A percentile compares a stretch with the other conserved stretches of the same genome.
These are phyloP conservation scores for Crithidia acanthocephali DNA, from an alignment of 208 protist species.

Conservation along the genomic window DNA sequence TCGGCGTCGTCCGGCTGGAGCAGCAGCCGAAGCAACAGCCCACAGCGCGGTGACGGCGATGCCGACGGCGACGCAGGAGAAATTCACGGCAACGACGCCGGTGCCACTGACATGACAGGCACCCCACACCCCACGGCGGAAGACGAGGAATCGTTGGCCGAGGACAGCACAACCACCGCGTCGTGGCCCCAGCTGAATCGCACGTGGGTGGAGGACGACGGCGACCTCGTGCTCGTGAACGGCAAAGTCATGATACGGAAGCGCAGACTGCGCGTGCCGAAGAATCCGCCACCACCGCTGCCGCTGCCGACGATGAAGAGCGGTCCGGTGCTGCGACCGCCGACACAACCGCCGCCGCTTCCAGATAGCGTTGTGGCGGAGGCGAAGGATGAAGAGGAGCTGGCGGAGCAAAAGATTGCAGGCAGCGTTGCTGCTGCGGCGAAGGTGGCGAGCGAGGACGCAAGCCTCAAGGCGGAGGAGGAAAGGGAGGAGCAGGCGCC, in stretches of 20 bases:
- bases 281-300: slow-evolving; percentile 10
- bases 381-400: not conserved
- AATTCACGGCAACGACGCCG: not conserved
- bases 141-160: not conserved
- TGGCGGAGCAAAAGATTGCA: not conserved
- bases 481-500: not conserved
- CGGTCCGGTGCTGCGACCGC: slow-evolving; percentile 2
- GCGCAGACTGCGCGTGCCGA: slow-evolving; percentile 10
- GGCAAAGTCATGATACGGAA: slow-evolving; percentile 26
- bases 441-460: not conserved
- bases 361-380: not conserved
- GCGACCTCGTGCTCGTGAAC: slow-evolving; percentile 32
- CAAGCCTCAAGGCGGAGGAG: not conserved
- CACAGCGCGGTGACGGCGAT: not conserved
- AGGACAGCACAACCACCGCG: too few species aligned
- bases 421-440: not conserved
- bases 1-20: slow-evolving; percentile 33
- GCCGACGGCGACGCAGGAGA: not conserved
- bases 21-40: slow-evolving; percentile 19
- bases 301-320: slow-evolving; percentile 23
- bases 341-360: not conserved
- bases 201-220: slow-evolving; percentile 35
- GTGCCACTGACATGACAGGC: not conserved
- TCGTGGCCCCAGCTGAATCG: not conserved
- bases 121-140: not conserved